Percentiles rank a stretch among this genome's conserved stretches.
Conservation (phyloP, 2,329 filamentous ascomycete genomes). For the Sporothrix brasiliensis region DNA sequence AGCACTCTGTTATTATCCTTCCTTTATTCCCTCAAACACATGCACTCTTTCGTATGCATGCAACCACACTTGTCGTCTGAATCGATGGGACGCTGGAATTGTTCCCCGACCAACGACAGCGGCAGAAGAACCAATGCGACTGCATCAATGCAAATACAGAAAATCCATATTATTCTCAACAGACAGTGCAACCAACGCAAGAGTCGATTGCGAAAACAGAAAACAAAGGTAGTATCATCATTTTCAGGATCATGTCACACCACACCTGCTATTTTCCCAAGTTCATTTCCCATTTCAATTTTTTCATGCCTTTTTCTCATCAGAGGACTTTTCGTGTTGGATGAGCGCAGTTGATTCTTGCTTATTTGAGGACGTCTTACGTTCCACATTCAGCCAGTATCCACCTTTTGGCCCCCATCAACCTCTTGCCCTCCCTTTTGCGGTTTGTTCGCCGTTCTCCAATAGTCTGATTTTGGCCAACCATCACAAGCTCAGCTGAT, state of each 20-base stretch:
- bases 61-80: constrained; percentile 7
- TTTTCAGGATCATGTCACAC: background rate
- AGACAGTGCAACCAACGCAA: background rate
- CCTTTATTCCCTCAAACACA: constrained; percentile 18
- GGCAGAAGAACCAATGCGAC: constrained; percentile 37
- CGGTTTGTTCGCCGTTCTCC: background rate
- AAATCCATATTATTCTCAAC: background rate
- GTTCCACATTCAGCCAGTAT: background rate
- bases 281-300: background rate
- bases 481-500: background rate
- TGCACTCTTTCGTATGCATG: constrained; percentile 16
- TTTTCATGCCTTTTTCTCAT: background rate
- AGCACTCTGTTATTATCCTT: background rate
- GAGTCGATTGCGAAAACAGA: background rate
- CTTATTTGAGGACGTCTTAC: too few species aligned
- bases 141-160: background rate
- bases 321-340: background rate
- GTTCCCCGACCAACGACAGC: constrained; percentile 41
- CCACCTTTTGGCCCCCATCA: constrained; percentile 15
- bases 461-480: background rate
- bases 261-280: background rate
- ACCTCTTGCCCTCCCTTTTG: background rate
- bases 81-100: constrained; percentile 18
- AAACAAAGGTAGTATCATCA: constrained; percentile 22
- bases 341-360: background rate